Conservation (phyloP, 2,329 filamentous ascomycete species). For the Aureobasidium sp. region DNA sequence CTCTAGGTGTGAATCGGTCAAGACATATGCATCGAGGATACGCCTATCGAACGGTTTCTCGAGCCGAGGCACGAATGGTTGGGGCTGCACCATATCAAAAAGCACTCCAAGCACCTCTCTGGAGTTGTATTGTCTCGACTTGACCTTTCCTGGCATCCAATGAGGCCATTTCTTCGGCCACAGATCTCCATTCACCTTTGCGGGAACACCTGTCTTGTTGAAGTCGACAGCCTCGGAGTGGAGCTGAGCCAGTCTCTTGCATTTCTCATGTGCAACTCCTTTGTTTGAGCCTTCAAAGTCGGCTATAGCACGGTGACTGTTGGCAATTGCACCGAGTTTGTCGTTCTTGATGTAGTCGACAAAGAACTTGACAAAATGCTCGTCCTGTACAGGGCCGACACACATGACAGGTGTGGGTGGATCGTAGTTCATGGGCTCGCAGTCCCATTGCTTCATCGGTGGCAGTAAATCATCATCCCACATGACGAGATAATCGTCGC, state of each 20-base stretch:
- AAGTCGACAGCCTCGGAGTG: slow-evolving; percentile 95
- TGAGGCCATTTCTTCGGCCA: slow-evolving; percentile 67
- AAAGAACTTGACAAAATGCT: slow-evolving; percentile 78
- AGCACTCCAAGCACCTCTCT: slow-evolving; percentile 67
- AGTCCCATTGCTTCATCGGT: slow-evolving; percentile 53
- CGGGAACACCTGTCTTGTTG: slow-evolving; percentile 78
- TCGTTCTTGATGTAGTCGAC: slow-evolving; percentile 91
- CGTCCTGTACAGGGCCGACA: slow-evolving; percentile 57
- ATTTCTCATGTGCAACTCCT: slow-evolving; percentile 63
- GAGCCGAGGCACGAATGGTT: slow-evolving; percentile 68
- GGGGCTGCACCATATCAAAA: slow-evolving; percentile 66
- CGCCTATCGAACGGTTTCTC: slow-evolving; percentile 66
- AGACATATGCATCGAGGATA: slow-evolving; percentile 55
- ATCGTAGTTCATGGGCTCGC: slow-evolving; percentile 69
- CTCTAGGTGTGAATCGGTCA: slow-evolving; percentile 49
- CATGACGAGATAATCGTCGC: slow-evolving; percentile 90
- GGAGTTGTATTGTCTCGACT: slow-evolving; percentile 56
- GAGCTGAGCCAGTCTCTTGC: slow-evolving; percentile 65
- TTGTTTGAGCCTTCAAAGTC: slow-evolving; percentile 48
- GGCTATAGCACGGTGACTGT: slow-evolving; percentile 70
- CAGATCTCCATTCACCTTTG: slow-evolving; percentile 55
- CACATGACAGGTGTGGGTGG: slow-evolving; percentile 51
- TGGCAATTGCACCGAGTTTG: slow-evolving; percentile 69
- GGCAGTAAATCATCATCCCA: slow-evolving; percentile 78
- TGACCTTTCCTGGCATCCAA: slow-evolving; percentile 68